Conservation (phyloP, 768 basidiomycete genomes). For the Rhodocollybia butyracea region DNA sequence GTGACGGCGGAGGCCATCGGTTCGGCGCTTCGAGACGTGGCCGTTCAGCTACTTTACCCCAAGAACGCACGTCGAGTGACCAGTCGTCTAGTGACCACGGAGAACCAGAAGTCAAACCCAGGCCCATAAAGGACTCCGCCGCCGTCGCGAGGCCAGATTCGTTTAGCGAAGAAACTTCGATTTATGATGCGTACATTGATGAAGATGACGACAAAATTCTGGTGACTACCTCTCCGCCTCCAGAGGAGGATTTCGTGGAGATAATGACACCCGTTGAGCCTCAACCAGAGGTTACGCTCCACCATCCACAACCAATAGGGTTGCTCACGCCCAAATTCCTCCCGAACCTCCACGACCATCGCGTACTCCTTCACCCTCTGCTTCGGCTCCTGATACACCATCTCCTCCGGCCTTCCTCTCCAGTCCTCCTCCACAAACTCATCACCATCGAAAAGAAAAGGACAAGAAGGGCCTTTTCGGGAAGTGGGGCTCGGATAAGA, state of each 20-base stretch:
- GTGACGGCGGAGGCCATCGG: conserved; percentile 81
- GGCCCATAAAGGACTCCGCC: conserved; percentile 48
- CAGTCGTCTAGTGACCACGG: conserved; percentile 69
- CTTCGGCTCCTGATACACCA: conserved; percentile 24
- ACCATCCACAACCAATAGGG: conserved; percentile 68
- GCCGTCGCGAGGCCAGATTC: conserved; percentile 56
- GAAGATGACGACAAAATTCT: conserved; percentile 47
- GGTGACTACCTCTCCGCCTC: conserved; percentile 28
- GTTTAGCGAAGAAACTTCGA: conserved; percentile 76
- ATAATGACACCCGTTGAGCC: not conserved
- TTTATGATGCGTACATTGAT: conserved; percentile 80
- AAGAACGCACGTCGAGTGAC: conserved; percentile 65
- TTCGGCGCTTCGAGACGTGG: conserved; percentile 55
- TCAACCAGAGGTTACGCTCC: conserved; percentile 35
- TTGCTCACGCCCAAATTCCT: conserved; percentile 39
- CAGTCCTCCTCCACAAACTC: conserved; percentile 23
- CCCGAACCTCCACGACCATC: conserved; percentile 35
- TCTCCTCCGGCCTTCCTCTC: conserved; percentile 15
- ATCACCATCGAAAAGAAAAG: conserved; percentile 56
- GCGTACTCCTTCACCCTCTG: conserved; percentile 58
- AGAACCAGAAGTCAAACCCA: conserved; percentile 41
- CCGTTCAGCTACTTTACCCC: conserved; percentile 25
- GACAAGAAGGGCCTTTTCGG: conserved; percentile 68
- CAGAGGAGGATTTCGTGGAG: conserved; percentile 13
- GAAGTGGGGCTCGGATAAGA: conserved; percentile 69